Evolutionary conservation across 768 basidiomycete genomes (phyloP).

Genomic region (Infundibulicybe gibba): DNA sequence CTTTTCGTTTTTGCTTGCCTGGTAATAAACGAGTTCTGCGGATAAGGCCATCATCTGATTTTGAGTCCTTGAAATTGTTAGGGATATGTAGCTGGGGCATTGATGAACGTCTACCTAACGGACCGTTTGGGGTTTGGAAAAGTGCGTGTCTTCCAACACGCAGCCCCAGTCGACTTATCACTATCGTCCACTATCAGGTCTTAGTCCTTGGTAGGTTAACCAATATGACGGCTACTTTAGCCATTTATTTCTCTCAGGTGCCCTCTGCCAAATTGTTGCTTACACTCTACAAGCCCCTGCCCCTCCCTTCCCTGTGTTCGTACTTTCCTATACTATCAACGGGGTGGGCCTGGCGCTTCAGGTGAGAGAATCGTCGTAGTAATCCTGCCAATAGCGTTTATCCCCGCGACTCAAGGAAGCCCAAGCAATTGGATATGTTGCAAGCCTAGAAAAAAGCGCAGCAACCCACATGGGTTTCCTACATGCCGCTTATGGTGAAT

Average conservation of each 20-base stretch:
- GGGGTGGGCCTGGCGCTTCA: slow-evolving; percentile 40
- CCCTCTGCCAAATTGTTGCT: slow-evolving; percentile 46
- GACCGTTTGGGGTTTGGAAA: slow-evolving; percentile 39
- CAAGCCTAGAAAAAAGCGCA: slow-evolving; percentile 43
- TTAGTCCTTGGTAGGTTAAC: slow-evolving; percentile 13
- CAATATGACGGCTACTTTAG: not conserved
- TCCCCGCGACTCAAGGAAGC: slow-evolving; percentile 42
- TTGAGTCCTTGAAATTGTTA: slow-evolving; percentile 10
- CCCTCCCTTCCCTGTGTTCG: slow-evolving; percentile 63
- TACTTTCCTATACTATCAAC: slow-evolving; percentile 40
- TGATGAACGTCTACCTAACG: slow-evolving; percentile 33
- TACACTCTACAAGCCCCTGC: slow-evolving; percentile 52
- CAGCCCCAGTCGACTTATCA: not conserved
- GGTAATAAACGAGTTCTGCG: slow-evolving; percentile 19
- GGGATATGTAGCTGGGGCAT: slow-evolving; percentile 39
- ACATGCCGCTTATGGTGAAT: slow-evolving; percentile 56
- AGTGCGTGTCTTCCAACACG: slow-evolving; percentile 17
- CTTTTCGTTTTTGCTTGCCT: slow-evolving; percentile 36
- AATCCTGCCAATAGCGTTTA: not conserved
- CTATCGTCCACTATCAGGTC: slow-evolving; percentile 9
- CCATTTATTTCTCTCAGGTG: slow-evolving; percentile 28
- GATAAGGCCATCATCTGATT: not conserved
- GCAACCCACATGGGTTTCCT: slow-evolving; percentile 63
- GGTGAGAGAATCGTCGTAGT: slow-evolving; percentile 23
- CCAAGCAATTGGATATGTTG: slow-evolving; percentile 65